A percentile compares a stretch with the other conserved stretches of the same genome.
Evolutionary conservation across 1,284 basidiomycete genomes (phyloP).

Genomic region (Puccinia hordei): DNA sequence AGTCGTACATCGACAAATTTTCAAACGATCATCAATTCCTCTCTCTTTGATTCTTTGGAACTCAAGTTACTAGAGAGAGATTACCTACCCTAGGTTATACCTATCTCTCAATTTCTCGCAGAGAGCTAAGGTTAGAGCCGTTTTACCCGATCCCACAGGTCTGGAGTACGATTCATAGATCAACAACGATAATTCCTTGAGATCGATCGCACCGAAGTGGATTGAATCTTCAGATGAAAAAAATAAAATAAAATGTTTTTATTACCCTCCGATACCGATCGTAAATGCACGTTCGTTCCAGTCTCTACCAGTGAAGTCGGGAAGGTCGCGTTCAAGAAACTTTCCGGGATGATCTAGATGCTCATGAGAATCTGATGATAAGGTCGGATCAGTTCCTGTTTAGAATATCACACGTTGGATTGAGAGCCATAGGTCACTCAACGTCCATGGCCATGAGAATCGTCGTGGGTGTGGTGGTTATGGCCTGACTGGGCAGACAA

Average conservation of each 20-base stretch:
- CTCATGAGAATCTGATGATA: slow-evolving; percentile 52
- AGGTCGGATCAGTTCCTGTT: not conserved
- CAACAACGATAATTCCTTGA: not conserved
- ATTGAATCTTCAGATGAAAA: not conserved
- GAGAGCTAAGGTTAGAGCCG: slow-evolving; percentile 87
- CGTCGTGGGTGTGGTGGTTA: slow-evolving; percentile 14
- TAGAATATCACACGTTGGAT: not conserved
- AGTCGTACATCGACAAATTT: no score
- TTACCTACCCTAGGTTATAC: slow-evolving; percentile 74
- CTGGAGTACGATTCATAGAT: slow-evolving; percentile 19
- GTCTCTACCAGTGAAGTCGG: slow-evolving; percentile 79
- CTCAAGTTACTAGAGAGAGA: not conserved
- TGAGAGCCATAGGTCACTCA: not conserved
- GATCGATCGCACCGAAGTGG: not conserved
- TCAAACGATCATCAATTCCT: not conserved
- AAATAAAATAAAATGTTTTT: slow-evolving; percentile 42
- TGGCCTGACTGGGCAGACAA: not conserved
- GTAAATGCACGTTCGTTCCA: slow-evolving; percentile 95
- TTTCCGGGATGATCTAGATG: slow-evolving; percentile 67
- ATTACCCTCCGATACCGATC: slow-evolving; percentile 90
- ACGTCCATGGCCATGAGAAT: slow-evolving; percentile 43
- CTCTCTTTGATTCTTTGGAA: slow-evolving; percentile 14
- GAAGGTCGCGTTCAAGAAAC: slow-evolving; percentile 87
- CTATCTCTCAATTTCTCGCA: slow-evolving; percentile 78
- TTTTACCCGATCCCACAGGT: slow-evolving; percentile 94